Evolutionary conservation across 495 filamentous ascomycete species (phyloP), one percentile per base, ranked within the genome.

Genomic region (Penicillium tannophilum): DNA sequence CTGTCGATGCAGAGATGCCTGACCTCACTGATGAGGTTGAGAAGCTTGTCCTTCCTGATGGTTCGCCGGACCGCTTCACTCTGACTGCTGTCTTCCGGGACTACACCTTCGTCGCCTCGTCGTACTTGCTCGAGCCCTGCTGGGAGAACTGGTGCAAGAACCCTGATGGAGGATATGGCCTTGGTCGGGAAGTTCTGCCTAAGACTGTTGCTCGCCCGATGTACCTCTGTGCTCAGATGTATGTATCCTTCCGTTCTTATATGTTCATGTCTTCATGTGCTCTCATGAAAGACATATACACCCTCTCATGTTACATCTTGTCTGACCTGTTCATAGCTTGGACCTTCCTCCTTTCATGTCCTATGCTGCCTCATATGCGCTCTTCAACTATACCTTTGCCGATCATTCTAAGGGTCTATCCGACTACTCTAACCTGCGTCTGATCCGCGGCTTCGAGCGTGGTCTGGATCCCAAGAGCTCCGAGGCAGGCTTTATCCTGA

Each of bases 71-170:
- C 71, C 78, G 92, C 19, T 87, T 86, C 17, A 76, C 88, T 30
- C 81, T 93, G 78, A 90, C 90, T 67, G 92, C 91, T 28, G 74
- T 93, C 54, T 96, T 95, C 72, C 79, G 92, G 24, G 92, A 96
- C 76, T 96, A 96, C 69, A 88, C 88, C 26, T 97, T 95, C 76
- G 75, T 96, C 4, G 90, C 91, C 1, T 93, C 89, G 14, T 88
- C 92, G 0, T 96, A 94, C 68, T 78, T 97, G 16, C 82, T 97
- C n/a, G 92, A 97, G 77, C 92, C 92, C n/a, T 97, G 92, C 72
- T 92, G 92, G 75, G 78, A 88, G 76, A 81, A 65, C 63, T 79
- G 88, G 63, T 86, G 83, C 63, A 70, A 87, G 54, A 80, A 82
- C 28, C 72, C 74, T 17, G 88, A 85, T 0, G 81, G 86, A 60